phyloP scores from a whole-genome alignment of 371 early-diverging fungal species.

The Entomophthora muscae region DNA sequence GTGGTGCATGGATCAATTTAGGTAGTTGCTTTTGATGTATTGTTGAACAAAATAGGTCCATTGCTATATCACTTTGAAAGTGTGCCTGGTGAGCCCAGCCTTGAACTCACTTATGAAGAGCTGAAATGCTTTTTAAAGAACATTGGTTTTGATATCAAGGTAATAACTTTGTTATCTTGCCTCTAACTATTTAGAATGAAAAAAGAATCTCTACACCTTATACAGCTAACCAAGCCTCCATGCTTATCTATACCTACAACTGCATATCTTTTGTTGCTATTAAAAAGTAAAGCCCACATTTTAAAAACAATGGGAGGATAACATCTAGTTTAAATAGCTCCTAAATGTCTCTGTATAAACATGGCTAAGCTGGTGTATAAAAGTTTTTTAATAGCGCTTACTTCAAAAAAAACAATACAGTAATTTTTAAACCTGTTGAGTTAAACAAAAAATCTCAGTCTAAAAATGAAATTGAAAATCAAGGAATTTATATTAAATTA shows the following conservation, averaged over 20 bases:
- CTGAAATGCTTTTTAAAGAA: constrained; percentile 19
- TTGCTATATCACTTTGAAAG: constrained; percentile 88
- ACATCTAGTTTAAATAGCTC: too few species aligned
- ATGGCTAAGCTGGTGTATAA: too few species aligned
- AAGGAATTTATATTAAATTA: too few species aligned
- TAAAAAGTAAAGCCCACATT: background rate
- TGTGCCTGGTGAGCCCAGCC: constrained; percentile 44
- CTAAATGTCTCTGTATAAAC: too few species aligned
- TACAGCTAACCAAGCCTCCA: background rate
- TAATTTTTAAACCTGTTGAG: too few species aligned
- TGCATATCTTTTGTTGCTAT: background rate
- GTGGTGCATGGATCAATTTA: constrained; percentile 90
- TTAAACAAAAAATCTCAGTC: too few species aligned
- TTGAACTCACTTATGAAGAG: constrained; percentile 78
- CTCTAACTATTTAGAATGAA: background rate
- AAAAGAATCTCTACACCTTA: background rate
- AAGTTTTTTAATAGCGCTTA: too few species aligned
- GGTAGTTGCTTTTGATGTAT: constrained; percentile 37
- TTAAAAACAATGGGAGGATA: too few species aligned
- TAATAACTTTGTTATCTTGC: background rate
- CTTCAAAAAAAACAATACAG: too few species aligned
- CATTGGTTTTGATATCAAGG: constrained; percentile 1
- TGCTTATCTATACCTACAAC: background rate
- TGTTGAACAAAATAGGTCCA: constrained; percentile 63
- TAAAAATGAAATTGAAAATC: too few species aligned